phyloP scores from a whole-genome alignment of 2,329 filamentous ascomycete genomes.

The Penicillium brevicompactum region DNA sequence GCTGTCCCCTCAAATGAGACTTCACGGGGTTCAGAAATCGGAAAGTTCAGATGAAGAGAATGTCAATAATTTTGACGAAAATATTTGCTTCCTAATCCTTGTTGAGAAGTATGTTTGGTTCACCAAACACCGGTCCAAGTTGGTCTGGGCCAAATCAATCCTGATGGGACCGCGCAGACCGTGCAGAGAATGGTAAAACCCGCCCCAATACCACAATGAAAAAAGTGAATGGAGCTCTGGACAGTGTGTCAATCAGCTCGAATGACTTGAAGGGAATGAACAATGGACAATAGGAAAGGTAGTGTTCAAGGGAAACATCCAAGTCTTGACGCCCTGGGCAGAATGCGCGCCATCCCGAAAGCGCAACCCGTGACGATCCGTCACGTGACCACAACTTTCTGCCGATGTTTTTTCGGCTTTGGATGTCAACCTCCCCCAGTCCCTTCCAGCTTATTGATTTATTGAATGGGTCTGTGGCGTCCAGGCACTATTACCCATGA shows the following conservation, averaged over 20 bases:
- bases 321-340: conserved; percentile 17
- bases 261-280: conserved; percentile 3
- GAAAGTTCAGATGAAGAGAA: conserved; percentile 3
- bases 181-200: conserved; percentile 9
- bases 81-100: conserved; percentile 11
- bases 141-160: conserved; percentile 32
- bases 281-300: conserved; percentile 5
- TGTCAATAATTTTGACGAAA: conserved; percentile 12
- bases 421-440: not conserved
- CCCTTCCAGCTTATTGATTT: conserved; percentile 8
- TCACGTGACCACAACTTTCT: conserved; percentile 39
- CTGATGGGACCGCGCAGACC: conserved; percentile 32
- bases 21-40: conserved; percentile 4
- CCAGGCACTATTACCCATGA: conserved; percentile 24
- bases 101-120: conserved; percentile 26
- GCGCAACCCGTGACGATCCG: conserved; percentile 34
- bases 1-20: conserved; percentile 17
- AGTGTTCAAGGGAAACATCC: conserved; percentile 20
- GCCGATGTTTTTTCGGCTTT: conserved; percentile 9
- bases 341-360: conserved; percentile 34
- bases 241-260: not conserved
- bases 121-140: conserved; percentile 21
- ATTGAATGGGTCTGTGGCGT: conserved; percentile 15
- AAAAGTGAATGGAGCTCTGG: not conserved
- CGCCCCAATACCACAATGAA: conserved; percentile 3